phyloP scores from a whole-genome alignment of 345 rosid species.

The Dimocarpus longan region DNA sequence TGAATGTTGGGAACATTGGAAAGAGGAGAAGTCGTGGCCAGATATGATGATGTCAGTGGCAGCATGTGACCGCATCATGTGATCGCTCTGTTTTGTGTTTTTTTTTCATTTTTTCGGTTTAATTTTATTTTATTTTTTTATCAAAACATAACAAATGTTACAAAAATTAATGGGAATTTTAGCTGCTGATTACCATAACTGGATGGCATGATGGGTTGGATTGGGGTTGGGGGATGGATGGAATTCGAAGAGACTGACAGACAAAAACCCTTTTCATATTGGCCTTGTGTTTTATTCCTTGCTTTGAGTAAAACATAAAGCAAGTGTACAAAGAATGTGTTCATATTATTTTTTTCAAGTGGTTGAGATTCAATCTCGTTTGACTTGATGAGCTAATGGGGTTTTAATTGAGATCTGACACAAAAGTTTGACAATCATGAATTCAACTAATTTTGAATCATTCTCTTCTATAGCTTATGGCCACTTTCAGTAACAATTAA shows the following conservation, averaged over 20 bases:
- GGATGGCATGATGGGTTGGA: not conserved
- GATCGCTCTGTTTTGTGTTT: not conserved
- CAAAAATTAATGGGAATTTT: not conserved
- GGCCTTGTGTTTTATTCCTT: conserved; percentile 10
- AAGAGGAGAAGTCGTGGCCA: conserved; percentile 73
- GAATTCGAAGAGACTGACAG: not conserved
- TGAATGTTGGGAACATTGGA: conserved; percentile 73
- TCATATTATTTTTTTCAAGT: not conserved
- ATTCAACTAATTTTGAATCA: conserved; percentile 1
- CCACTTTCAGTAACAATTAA: not conserved
- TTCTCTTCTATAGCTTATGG: not conserved
- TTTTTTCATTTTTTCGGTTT: no score
- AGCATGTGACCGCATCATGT: conserved; percentile 57
- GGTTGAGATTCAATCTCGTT: conserved; percentile 3
- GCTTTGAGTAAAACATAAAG: not conserved
- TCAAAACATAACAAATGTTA: not conserved
- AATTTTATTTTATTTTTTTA: not conserved
- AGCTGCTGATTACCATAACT: not conserved
- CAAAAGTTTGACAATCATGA: conserved; percentile 7
- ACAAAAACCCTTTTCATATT: not conserved
- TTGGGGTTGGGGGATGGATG: no score
- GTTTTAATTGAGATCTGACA: conserved; percentile 5
- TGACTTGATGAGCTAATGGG: conserved; percentile 2
- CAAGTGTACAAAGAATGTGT: not conserved
- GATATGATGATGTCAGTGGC: conserved; percentile 69